These are phyloP conservation scores for Straminergon stramineum DNA, from an alignment of 225 moss, liverwort and hornwort species.

Conservation along the genomic window DNA sequence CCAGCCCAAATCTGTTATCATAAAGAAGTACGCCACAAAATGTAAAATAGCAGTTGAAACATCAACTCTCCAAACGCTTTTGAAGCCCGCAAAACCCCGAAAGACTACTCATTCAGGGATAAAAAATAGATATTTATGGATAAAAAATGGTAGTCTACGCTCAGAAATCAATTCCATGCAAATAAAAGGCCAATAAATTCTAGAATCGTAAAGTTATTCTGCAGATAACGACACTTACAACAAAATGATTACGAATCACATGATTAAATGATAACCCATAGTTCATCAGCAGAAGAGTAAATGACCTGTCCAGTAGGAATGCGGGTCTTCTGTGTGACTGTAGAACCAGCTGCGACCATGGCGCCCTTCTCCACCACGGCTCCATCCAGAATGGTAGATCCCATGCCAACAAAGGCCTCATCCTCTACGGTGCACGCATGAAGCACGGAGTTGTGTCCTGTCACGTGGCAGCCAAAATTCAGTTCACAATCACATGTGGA, in stretches of 20 bases:
- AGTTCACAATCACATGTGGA: neutral
- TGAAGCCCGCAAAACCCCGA: neutral
- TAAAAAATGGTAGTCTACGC: neutral
- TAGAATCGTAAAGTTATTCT: neutral
- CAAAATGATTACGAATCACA: neutral
- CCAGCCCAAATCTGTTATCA: conserved; percentile 82
- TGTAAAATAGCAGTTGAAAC: neutral
- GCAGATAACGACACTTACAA: neutral
- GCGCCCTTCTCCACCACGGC: conserved; percentile 87
- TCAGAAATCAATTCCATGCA: neutral
- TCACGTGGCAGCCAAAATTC: neutral
- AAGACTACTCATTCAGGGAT: neutral
- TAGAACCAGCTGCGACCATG: conserved; percentile 88
- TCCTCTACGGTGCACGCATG: conserved; percentile 96
- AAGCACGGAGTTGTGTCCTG: conserved; percentile 93
- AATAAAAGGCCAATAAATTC: neutral
- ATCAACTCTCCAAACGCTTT: neutral
- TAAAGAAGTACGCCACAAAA: neutral
- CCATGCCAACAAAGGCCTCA: conserved; percentile 93
- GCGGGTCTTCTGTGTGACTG: conserved; percentile 70
- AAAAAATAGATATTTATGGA: neutral
- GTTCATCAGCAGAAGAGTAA: neutral
- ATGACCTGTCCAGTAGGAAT: conserved; percentile 77
- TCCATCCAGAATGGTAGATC: conserved; percentile 88
- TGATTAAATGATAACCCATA: neutral